Base-by-base conservation (phyloP, 208 protist genomes). In the Acanthamoeba castellanii region DNA sequence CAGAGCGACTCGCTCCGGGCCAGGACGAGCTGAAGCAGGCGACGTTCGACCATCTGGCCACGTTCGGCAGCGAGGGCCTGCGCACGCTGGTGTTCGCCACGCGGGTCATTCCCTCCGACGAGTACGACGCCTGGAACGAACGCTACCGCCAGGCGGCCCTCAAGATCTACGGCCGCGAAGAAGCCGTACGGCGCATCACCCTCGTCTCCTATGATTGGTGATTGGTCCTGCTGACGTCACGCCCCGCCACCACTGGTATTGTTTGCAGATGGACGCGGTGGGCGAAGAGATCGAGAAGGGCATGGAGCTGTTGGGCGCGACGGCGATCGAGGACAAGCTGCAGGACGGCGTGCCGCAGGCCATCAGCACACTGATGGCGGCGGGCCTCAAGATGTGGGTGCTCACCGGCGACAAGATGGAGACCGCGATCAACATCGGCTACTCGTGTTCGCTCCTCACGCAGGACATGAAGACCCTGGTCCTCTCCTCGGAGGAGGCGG, bases 391-490 rank as follows among this genome's bases (percentile, higher is more conserved):
- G 4, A 91, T 99, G 20, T 99, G 99, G 99, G 99, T 99, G 96
- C 97, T 99, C 18, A 99, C 99, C 16, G 99, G 99, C 68, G 99
- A 99, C 97, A 99, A 99, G 97, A 98, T 98, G 74, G 99, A 99
- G 94, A 96, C 98, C 30, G 97, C 97, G 1, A 98, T 98, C 59
- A 98, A 98, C 89, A 98, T 99, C 96, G 98, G 96, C 52, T 96
- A 85, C 78, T 95, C 96, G 11, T 97, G 97, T 52, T 74, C 47
- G 2, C 57, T 96, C 27, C 50, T 96, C 25, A 68, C 82, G 27
- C 7, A 59, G n/a, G 68, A 94, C 27, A 95, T 88, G 74, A 72
- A 84, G 42, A 45, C 25, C 22, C 57, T 92, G 8, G 32, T 89
- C 5, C 52, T 88, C 32, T 89, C 50, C 2, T 93, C 89, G 11